Evolutionary conservation across 2,329 filamentous ascomycete genomes (phyloP), one percentile per base, ranked within the genome.

Genomic region (Diplodia mutila): DNA sequence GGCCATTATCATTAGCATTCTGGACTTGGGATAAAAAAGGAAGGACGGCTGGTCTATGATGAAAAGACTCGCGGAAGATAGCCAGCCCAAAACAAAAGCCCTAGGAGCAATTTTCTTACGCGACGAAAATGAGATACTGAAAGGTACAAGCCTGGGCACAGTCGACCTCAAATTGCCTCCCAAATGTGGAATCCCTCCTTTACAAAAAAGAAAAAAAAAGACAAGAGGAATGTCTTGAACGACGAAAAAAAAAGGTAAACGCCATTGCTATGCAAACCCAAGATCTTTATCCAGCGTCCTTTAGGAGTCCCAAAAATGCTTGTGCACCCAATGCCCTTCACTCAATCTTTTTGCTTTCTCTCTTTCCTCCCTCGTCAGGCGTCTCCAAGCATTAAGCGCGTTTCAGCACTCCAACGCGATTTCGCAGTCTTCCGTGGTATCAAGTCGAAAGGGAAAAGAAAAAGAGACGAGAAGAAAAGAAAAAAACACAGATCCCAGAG

Each of bases 221-320:
- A 16, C 4, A 14, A 37, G 34, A 9, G 11, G 34, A 2, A 11
- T 37, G 34, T 37, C 12, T 37, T 37, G 34, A 37, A 37, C 1
- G 5, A 37, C 34, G 34, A 37, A 6, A 29, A 12, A 5, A 29
- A 59, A 14, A 23, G 29, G 27, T 23, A 9, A 46, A 59, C 55
- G 21, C 55, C 55, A 39, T 46, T 59, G 55, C 55, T 59, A 59
- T 59, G 55, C 55, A 55, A n/a, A 37, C 55, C 53, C n/a, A 59
- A 46, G 55, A 46, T 42, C 25, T 55, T 46, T 59, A 59, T 46
- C 37, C 55, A 18, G 34, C 34, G 34, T 16, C 55, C 55, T 11
- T 4, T 14, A 27, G 14, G 37, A 18, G 34, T 23, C 18, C 25
- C 27, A 53, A 29, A 57, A 39, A 23, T 23, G 34, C 11, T 57